Conservation (phyloP, 345 rosid genomes). For the Lenwebbia sp. region DNA sequence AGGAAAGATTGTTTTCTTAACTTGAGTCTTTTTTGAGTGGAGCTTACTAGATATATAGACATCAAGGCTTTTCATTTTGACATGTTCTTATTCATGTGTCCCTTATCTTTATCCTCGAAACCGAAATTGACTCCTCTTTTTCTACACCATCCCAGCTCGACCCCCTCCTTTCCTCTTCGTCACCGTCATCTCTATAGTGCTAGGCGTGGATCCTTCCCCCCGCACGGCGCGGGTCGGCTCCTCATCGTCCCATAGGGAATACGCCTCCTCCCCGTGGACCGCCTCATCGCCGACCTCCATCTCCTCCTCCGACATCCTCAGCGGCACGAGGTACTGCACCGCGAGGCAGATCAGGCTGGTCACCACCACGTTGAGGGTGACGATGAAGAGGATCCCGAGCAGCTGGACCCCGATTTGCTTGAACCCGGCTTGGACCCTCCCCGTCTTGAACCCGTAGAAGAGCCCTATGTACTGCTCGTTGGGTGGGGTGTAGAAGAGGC, state of each 20-base stretch:
- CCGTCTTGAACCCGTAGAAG: slow-evolving; percentile 20
- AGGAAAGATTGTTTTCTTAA: neutral
- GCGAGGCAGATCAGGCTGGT: slow-evolving; percentile 26
- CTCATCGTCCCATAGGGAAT: slow-evolving; percentile 17
- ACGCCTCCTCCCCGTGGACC: slow-evolving; percentile 34
- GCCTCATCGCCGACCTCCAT: slow-evolving; percentile 41
- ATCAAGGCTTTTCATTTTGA: neutral
- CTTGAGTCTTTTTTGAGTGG: neutral
- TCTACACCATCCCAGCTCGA: neutral
- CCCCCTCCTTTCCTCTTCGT: neutral
- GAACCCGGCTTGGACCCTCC: slow-evolving; percentile 6
- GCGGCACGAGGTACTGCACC: slow-evolving; percentile 16
- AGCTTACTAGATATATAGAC: neutral
- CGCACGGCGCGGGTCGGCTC: neutral
- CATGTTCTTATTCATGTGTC: neutral
- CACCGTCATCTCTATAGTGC: neutral
- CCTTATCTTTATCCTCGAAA: neutral
- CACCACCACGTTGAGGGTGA: slow-evolving; percentile 8
- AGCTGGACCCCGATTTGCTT: slow-evolving; percentile 32
- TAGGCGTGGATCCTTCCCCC: neutral
- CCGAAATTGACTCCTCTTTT: neutral
- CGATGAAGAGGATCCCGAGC: slow-evolving; percentile 11
- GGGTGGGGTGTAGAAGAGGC: neutral
- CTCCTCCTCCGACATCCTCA: slow-evolving; percentile 33
- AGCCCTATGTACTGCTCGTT: slow-evolving; percentile 17